Conservation (phyloP, 2,329 filamentous ascomycete genomes). For the Sarocladium strictum region DNA sequence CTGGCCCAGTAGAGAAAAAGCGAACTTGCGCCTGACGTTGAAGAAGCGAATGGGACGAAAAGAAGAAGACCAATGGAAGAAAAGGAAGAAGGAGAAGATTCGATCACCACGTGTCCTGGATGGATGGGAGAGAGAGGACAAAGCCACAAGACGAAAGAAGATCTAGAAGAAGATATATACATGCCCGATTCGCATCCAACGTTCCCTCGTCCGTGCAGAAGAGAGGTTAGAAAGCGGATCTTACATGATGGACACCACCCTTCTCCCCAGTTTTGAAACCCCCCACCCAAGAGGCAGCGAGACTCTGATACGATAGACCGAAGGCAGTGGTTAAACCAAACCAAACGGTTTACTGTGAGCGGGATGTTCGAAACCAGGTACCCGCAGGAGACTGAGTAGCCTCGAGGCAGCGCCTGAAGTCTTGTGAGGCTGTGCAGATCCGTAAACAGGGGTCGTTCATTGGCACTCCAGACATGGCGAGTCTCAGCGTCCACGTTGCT, state of each 20-base stretch:
- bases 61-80: background rate
- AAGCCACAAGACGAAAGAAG: background rate
- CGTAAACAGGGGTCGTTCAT: background rate
- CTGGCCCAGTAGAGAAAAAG: background rate
- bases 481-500: constrained; percentile 5
- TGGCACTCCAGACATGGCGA: constrained; percentile 2
- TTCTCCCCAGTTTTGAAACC: background rate
- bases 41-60: background rate
- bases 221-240: background rate
- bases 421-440: constrained; percentile 7
- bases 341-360: background rate
- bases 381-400: background rate
- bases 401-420: background rate
- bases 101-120: background rate
- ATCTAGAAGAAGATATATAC: constrained; percentile 4
- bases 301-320: background rate
- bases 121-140: background rate
- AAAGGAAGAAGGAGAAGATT: background rate
- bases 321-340: constrained; percentile 2
- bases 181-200: background rate
- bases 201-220: background rate
- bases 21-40: background rate
- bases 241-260: background rate
- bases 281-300: background rate
- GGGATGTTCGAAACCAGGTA: background rate